phyloP scores from a whole-genome alignment of 23 red algal species.

The Cyanidiococcus yangmingshanensis region DNA sequence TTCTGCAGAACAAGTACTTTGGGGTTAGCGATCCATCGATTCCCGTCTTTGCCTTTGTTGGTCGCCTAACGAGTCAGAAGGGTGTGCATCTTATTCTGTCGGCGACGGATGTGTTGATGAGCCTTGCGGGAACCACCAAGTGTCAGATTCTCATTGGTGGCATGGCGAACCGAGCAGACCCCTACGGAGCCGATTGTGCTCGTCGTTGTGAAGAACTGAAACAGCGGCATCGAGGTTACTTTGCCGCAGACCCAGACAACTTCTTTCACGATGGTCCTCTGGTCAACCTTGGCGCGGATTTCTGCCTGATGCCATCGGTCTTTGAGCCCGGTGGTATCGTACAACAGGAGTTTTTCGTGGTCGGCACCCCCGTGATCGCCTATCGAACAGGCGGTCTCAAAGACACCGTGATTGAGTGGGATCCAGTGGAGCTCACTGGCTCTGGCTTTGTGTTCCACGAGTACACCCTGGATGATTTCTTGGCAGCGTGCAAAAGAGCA shows the following conservation, averaged over 20 bases:
- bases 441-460: conserved; percentile 86
- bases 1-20: conserved; percentile 84
- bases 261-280: conserved; percentile 94
- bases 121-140: conserved; percentile 49
- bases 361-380: conserved; percentile 88
- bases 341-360: conserved; percentile 98
- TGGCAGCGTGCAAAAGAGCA: conserved; percentile 75
- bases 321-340: conserved; percentile 96
- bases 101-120: conserved; percentile 76
- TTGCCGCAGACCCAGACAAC: conserved; percentile 82
- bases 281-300: conserved; percentile 91
- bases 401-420: conserved; percentile 96
- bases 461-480: conserved; percentile 72
- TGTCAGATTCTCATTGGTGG: conserved; percentile 89
- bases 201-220: conserved; percentile 73
- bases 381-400: conserved; percentile 75
- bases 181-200: conserved; percentile 87
- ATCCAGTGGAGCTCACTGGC: conserved; percentile 54
- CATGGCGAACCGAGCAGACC: conserved; percentile 78
- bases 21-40: conserved; percentile 74
- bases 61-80: conserved; percentile 93
- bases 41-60: conserved; percentile 93
- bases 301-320: conserved; percentile 88
- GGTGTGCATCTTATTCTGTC: conserved; percentile 95
- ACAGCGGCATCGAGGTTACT: conserved; percentile 59